Percentiles rank a stretch among this genome's conserved stretches.
phyloP scores from a whole-genome alignment of 129 eudicot species.

The Chrysanthemum makinoi region DNA sequence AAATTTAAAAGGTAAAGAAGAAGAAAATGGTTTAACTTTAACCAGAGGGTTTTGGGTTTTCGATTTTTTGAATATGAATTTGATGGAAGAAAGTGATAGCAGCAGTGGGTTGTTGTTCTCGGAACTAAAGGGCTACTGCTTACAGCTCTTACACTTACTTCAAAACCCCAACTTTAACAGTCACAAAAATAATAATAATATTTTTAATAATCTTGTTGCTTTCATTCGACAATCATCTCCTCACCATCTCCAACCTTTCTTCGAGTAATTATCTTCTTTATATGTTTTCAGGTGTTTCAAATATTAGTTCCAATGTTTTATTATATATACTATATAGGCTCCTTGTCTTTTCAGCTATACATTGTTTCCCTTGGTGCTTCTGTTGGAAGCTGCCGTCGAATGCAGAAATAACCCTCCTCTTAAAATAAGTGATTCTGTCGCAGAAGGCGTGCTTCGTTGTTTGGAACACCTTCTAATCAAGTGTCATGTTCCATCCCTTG shows the following conservation, averaged over 20 bases:
- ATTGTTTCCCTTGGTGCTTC: slow-evolving; percentile 81
- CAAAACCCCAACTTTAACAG: slow-evolving; percentile 45
- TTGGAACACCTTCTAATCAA: slow-evolving; percentile 19
- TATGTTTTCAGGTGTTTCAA: too few species aligned
- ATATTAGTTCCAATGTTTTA: too few species aligned
- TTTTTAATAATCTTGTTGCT: slow-evolving; percentile 37
- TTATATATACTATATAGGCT: too few species aligned
- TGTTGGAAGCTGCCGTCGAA: slow-evolving; percentile 74
- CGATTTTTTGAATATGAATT: too few species aligned
- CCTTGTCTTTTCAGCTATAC: slow-evolving; percentile 50
- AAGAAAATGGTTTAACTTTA: too few species aligned
- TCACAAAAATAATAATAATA: slow-evolving; percentile 23
- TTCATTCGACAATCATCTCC: slow-evolving; percentile 48
- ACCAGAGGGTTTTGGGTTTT: too few species aligned
- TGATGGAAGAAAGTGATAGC: slow-evolving; percentile 34
- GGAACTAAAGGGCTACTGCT: slow-evolving; percentile 51
- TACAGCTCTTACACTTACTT: slow-evolving; percentile 50
- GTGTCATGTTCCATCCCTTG: background rate
- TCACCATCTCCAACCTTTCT: slow-evolving; percentile 51
- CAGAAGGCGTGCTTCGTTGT: slow-evolving; percentile 78
- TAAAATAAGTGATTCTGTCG: slow-evolving; percentile 71
- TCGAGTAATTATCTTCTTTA: slow-evolving; percentile 51
- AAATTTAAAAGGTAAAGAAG: too few species aligned
- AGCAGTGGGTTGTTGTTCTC: slow-evolving; percentile 22
- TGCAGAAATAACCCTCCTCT: slow-evolving; percentile 26